phyloP scores from a whole-genome alignment of 75 land plant genomes.

The Cryptomeria japonica region DNA sequence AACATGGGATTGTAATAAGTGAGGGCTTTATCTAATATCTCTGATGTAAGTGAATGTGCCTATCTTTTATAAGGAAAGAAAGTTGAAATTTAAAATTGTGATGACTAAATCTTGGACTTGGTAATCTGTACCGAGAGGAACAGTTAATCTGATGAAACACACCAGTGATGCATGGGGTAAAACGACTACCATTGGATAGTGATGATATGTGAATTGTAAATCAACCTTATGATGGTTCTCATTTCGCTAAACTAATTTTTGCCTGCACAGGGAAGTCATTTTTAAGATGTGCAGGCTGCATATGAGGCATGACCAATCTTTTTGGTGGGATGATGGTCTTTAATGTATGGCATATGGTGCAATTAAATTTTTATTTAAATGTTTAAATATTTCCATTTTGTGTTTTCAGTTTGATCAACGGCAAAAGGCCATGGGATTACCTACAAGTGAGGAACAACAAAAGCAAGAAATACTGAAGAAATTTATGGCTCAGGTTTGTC shows the following conservation, averaged over 20 bases:
- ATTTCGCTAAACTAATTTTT: background rate
- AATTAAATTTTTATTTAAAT: background rate
- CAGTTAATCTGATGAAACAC: too few species aligned
- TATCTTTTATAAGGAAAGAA: background rate
- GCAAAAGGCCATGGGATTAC: slow-evolving; percentile 91
- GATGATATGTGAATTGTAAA: background rate
- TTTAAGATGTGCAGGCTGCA: background rate
- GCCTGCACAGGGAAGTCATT: background rate
- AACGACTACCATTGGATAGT: background rate
- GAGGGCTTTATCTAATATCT: too few species aligned
- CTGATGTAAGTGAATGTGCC: background rate
- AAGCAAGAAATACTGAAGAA: slow-evolving; percentile 87
- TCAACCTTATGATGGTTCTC: background rate
- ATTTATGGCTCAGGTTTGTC: slow-evolving; percentile 82
- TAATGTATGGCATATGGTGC: background rate
- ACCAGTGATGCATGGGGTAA: background rate
- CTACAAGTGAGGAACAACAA: slow-evolving; percentile 86
- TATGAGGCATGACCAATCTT: background rate
- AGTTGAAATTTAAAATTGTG: too few species aligned
- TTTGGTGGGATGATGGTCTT: background rate
- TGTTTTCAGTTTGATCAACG: slow-evolving; percentile 84
- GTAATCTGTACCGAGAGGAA: background rate
- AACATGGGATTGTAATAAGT: background rate
- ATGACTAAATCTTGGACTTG: background rate
- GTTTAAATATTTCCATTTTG: background rate